A percentile compares a stretch with the other conserved stretches of the same genome.
Conservation (phyloP, 2,329 filamentous ascomycete genomes). For the Neopestalotiopsis clavispora region DNA sequence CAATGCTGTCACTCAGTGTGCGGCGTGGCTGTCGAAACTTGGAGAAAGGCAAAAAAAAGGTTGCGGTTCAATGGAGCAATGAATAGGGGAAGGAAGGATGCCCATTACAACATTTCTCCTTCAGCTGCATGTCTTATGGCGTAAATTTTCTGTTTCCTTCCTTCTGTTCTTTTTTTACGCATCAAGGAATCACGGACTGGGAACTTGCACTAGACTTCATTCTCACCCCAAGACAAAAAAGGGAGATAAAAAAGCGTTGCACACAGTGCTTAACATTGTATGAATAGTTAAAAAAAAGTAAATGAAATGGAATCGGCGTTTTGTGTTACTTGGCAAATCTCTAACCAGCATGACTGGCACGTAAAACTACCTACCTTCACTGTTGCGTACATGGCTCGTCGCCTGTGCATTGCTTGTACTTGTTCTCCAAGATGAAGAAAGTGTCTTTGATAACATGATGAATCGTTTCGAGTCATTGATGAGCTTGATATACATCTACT, state of each 20-base stretch:
- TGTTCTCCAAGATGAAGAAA: too few relatives aligned
- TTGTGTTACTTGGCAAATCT: not conserved
- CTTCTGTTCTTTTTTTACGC: conserved; percentile 11
- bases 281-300: conserved; percentile 29
- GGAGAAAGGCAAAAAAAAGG: not conserved
- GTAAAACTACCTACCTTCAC: too few relatives aligned
- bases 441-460: not conserved
- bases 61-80: conserved; percentile 2
- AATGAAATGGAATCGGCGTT: conserved; percentile 12
- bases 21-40: not conserved
- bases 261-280: conserved; percentile 29
- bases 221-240: conserved; percentile 19
- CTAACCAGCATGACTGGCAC: too few relatives aligned
- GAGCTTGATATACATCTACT: not conserved
- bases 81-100: not conserved
- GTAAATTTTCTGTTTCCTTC: conserved; percentile 2
- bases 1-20: too few relatives aligned
- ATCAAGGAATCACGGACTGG: conserved; percentile 17
- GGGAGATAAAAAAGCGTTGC: conserved; percentile 27
- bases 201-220: conserved; percentile 22
- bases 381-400: too few relatives aligned
- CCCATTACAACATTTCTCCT: conserved; percentile 6
- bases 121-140: conserved; percentile 14
- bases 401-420: too few relatives aligned
- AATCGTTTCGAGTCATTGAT: not conserved